Evolutionary conservation across 1,284 basidiomycete species (phyloP).

Genomic region (Testicularia cyperi): DNA sequence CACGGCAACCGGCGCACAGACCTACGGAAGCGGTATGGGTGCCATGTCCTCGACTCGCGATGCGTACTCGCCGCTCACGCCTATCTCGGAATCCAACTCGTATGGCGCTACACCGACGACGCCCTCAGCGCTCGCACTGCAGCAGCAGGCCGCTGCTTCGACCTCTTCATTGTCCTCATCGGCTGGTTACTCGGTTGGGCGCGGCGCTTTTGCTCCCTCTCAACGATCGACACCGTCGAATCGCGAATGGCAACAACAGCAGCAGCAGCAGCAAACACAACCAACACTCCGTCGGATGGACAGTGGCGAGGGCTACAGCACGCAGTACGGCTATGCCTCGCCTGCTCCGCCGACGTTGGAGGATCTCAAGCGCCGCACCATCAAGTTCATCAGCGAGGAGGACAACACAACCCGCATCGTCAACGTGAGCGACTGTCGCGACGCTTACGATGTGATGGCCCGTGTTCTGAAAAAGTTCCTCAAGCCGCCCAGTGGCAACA

Average conservation of each 20-base stretch:
- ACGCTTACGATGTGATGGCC: constrained; percentile 53
- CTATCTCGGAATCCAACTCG: constrained; percentile 39
- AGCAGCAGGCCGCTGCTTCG: constrained; percentile 12
- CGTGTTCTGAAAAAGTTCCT: constrained; percentile 57
- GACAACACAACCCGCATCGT: constrained; percentile 54
- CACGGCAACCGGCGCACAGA: constrained; percentile 30
- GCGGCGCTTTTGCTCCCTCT: constrained; percentile 38
- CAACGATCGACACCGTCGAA: constrained; percentile 16
- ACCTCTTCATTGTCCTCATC: not conserved
- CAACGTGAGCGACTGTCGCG: constrained; percentile 52
- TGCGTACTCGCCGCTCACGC: constrained; percentile 34
- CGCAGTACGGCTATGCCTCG: constrained; percentile 11
- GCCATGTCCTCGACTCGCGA: constrained; percentile 1
- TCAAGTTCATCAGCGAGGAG: constrained; percentile 57
- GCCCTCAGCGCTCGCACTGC: constrained; percentile 17
- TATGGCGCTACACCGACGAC: constrained; percentile 33
- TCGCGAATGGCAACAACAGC: not conserved
- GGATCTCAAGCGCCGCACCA: constrained; percentile 49
- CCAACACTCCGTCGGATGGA: constrained; percentile 23
- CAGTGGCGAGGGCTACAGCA: constrained; percentile 35
- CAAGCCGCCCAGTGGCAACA: constrained; percentile 43
- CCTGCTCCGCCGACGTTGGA: constrained; percentile 39
- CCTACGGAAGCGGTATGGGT: constrained; percentile 8
- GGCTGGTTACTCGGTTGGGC: constrained; percentile 46
- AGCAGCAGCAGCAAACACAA: not conserved